Conservation (phyloP, 352 stramenopile genomes). For the Phytopythium vexans region DNA sequence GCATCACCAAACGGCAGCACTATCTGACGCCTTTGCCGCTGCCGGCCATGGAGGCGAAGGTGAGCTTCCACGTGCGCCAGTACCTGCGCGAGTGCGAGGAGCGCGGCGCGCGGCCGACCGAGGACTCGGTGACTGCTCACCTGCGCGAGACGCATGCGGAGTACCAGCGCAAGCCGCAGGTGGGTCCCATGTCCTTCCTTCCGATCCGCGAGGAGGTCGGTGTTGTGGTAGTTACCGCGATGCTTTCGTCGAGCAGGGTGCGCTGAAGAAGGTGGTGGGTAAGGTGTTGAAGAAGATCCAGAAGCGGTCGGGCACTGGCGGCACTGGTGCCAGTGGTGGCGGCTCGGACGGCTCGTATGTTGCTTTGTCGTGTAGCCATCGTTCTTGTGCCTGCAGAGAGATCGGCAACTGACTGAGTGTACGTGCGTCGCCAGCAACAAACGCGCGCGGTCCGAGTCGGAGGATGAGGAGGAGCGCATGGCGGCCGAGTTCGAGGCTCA, state of each 20-base stretch:
- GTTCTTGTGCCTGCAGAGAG: background rate
- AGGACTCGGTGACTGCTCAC: slow-evolving; percentile 60
- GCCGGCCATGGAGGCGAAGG: slow-evolving; percentile 72
- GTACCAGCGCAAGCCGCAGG: slow-evolving; percentile 79
- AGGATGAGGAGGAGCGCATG: slow-evolving; percentile 68
- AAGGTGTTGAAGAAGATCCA: slow-evolving; percentile 73
- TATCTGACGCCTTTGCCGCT: background rate
- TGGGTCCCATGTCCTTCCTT: background rate
- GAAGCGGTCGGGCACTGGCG: background rate
- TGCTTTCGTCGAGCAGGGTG: slow-evolving; percentile 16
- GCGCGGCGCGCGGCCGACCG: slow-evolving; percentile 41
- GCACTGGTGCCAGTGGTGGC: slow-evolving; percentile 2
- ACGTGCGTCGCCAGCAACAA: slow-evolving; percentile 27
- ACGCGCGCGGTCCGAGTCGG: slow-evolving; percentile 48
- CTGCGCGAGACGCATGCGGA: slow-evolving; percentile 77
- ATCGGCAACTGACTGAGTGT: background rate
- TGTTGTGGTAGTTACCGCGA: background rate
- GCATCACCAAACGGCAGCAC: too few relatives aligned
- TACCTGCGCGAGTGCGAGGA: slow-evolving; percentile 84
- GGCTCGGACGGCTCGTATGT: slow-evolving; percentile 9
- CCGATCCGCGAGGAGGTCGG: background rate
- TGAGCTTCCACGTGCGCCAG: slow-evolving; percentile 83
- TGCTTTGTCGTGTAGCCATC: slow-evolving; percentile 3
- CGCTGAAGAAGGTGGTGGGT: slow-evolving; percentile 61
- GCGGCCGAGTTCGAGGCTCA: slow-evolving; percentile 44